Evolutionary conservation across 2,329 filamentous ascomycete genomes (phyloP), one percentile per base, ranked within the genome.

Genomic region (Raffaelea ambrosiae): DNA sequence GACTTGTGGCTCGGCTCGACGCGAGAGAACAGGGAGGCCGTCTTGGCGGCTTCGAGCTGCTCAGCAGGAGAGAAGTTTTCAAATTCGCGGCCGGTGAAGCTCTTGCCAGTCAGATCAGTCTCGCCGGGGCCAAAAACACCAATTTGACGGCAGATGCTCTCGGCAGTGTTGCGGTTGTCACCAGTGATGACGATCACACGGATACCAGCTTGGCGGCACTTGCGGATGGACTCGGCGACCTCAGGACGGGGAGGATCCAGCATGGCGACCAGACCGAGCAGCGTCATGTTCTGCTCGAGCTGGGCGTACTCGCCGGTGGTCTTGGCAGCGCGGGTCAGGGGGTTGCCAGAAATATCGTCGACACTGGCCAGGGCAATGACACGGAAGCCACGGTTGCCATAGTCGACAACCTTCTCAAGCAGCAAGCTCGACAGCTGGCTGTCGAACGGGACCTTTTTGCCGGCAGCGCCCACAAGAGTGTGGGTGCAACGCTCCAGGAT

Each of bases 101-200:
- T 96, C 77, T 96, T 97, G 59, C 90, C 90, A 40, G 73, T 79
- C 22, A 97, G 76, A 61, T 96, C 79, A 66, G 97, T 91, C 51
- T 84, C 69, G 55, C 77, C 69, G 22, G 44, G 23, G 16, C 82
- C 84, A 65, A 98, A 98, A 46, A 98, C 83, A 52, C 93, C 93
- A 63, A 98, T 98, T 66, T 95, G 86, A 59, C 91, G 86, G 72
- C 93, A 98, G 63, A 98, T 96, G 52, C 88, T 91, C 71, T 98
- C 93, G 9, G 93, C 93, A 3, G 93, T 98, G 71, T 94, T 95
- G 63, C 86, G 89, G 71, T 95, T 98, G 69, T 98, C 93, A 61
- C 93, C 93, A 47, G 93, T 98, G 66, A 98, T 96, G 55, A 98
- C 93, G 57, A 98, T 88, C 44, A 98, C 88, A 52, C 93, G 86